phyloP scores from a whole-genome alignment of 352 stramenopile genomes.

The Pseudoperonospora humuli region DNA sequence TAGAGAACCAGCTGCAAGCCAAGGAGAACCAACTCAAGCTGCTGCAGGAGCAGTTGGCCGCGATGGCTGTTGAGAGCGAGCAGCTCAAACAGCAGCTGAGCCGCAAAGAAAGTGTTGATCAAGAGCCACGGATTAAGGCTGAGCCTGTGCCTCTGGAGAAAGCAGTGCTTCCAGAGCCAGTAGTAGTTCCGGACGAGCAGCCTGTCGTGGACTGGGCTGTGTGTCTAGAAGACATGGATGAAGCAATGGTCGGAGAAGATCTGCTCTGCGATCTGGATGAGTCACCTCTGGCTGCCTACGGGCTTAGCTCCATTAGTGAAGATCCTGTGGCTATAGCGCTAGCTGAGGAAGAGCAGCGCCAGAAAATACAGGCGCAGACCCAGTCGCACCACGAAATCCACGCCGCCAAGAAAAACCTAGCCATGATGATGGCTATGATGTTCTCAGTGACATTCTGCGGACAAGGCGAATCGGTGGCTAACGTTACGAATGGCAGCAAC shows the following conservation, averaged over 20 bases:
- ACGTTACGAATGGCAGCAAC: conserved; percentile 61
- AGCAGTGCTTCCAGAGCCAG: conserved; percentile 8
- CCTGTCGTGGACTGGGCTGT: conserved; percentile 40
- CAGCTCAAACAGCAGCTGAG: conserved; percentile 54
- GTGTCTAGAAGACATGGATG: conserved; percentile 52
- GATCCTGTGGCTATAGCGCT: conserved; percentile 21
- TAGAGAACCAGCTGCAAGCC: conserved; percentile 74
- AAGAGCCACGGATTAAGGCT: conserved; percentile 42
- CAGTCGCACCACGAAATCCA: conserved; percentile 66
- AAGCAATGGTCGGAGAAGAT: conserved; percentile 48
- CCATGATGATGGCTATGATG: conserved; percentile 87
- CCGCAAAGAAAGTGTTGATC: conserved; percentile 8
- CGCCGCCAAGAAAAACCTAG: conserved; percentile 83
- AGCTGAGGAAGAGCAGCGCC: conserved; percentile 19
- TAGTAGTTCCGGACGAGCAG: conserved; percentile 16
- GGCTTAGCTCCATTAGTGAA: conserved; percentile 21
- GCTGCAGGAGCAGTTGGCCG: conserved; percentile 66
- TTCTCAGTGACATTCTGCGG: conserved; percentile 83
- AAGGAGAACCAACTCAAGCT: conserved; percentile 74
- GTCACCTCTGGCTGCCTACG: conserved; percentile 37
- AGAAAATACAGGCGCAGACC: conserved; percentile 24
- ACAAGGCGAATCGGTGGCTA: conserved; percentile 62
- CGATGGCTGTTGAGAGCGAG: conserved; percentile 54
- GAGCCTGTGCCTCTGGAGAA: conserved; percentile 36
- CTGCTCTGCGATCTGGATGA: conserved; percentile 72